Evolutionary conservation across 2,329 filamentous ascomycete species (phyloP).

Genomic region (Paradendryphiella salina): DNA sequence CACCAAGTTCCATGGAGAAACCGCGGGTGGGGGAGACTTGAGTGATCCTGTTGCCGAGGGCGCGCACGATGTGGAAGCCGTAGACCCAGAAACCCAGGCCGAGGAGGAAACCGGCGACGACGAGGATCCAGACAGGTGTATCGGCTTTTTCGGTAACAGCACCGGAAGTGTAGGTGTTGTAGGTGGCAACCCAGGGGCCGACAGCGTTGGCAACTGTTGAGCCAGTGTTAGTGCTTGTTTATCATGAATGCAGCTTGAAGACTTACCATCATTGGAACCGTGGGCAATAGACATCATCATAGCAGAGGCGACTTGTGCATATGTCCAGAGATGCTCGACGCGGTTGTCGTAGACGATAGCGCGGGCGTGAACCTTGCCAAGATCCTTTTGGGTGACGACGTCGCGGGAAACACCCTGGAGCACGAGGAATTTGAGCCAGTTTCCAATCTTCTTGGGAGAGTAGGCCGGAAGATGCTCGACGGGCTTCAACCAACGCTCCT

Average conservation of each 20-base stretch:
- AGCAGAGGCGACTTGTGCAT: conserved; percentile 54
- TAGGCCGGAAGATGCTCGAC: conserved; percentile 36
- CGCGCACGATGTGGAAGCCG: conserved; percentile 66
- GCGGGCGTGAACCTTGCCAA: conserved; percentile 47
- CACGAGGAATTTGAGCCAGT: conserved; percentile 51
- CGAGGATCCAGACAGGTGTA: conserved; percentile 65
- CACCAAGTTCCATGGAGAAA: conserved; percentile 42
- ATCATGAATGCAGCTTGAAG: accelerated
- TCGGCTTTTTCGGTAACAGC: conserved; percentile 51
- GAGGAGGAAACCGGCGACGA: conserved; percentile 57
- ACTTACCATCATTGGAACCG: conserved; percentile 62
- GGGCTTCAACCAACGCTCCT: conserved; percentile 44
- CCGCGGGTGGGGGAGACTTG: conserved; percentile 63
- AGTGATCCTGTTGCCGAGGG: conserved; percentile 64
- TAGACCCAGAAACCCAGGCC: conserved; percentile 64
- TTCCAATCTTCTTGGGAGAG: conserved; percentile 40
- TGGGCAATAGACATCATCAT: conserved; percentile 74
- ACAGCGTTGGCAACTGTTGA: conserved; percentile 56
- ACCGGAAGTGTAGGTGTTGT: conserved; percentile 61
- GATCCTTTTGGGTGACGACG: conserved; percentile 38
- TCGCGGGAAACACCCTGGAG: conserved; percentile 52
- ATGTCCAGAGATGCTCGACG: conserved; percentile 56
- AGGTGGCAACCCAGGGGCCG: conserved; percentile 64
- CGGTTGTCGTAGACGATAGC: conserved; percentile 52
- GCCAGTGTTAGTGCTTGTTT: background rate